Percentiles rank a stretch among this genome's conserved stretches.
These are phyloP conservation scores for Tilletia walkeri DNA, from an alignment of 1,284 basidiomycete genomes.

Conservation along the genomic window DNA sequence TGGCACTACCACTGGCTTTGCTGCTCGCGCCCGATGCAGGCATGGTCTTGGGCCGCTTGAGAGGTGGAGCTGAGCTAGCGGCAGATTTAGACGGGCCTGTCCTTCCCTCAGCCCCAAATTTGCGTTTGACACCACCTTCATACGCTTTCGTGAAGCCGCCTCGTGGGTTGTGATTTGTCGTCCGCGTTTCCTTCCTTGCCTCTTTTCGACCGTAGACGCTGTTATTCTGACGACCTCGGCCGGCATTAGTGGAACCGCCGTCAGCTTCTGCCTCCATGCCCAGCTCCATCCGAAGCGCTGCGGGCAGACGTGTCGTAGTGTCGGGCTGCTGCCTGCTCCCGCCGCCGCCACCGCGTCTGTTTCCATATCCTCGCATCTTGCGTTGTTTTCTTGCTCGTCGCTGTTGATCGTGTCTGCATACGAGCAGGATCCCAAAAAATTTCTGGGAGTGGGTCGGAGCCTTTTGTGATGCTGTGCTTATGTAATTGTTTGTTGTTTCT, in stretches of 20 bases:
- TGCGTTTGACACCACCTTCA: background rate
- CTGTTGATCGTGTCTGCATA: background rate
- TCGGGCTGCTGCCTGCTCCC: background rate
- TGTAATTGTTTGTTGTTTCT: background rate
- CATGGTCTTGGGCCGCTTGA: background rate
- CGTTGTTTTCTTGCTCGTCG: too few species aligned
- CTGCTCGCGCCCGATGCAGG: background rate
- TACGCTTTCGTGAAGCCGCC: too few species aligned
- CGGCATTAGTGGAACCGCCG: background rate
- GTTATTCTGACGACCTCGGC: slow-evolving; percentile 22
- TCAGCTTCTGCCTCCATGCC: slow-evolving; percentile 26
- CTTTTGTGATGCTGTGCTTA: background rate
- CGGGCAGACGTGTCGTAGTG: slow-evolving; percentile 43
- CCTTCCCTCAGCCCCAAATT: background rate
- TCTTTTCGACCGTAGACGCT: slow-evolving; percentile 25
- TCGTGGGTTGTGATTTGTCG: slow-evolving; percentile 3
- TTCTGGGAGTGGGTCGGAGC: slow-evolving; percentile 6
- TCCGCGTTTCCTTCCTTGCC: slow-evolving; percentile 22
- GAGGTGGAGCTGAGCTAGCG: background rate
- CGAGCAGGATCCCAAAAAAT: slow-evolving; percentile 10
- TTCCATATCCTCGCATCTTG: too few species aligned
- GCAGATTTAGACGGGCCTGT: background rate
- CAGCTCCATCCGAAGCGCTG: slow-evolving; percentile 46
- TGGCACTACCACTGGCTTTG: background rate
- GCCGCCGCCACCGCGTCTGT: too few species aligned